phyloP scores from a whole-genome alignment of 2,329 filamentous ascomycete genomes.

The Scortechinia acanthostroma region DNA sequence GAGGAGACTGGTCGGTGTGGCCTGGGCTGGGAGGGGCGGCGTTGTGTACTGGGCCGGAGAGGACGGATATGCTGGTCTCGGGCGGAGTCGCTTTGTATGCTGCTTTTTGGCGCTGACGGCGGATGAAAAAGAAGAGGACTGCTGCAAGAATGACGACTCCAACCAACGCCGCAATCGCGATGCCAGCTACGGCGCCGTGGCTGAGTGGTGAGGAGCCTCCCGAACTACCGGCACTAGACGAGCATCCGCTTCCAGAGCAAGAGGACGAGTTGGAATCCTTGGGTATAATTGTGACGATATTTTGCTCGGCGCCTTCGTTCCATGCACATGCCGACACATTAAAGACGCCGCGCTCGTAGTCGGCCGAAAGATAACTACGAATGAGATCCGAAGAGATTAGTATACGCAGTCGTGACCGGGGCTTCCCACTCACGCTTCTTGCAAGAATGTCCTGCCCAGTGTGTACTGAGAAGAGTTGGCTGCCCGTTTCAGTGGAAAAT shows the following conservation, averaged over 20 bases:
- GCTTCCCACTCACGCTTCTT: slow-evolving; percentile 18
- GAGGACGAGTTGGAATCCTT: slow-evolving; percentile 7
- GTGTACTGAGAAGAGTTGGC: slow-evolving; percentile 22
- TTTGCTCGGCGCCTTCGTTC: slow-evolving; percentile 19
- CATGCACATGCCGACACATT: slow-evolving; percentile 26
- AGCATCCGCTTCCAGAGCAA: no score
- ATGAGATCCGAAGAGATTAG: no score
- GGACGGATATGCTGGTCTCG: slow-evolving; percentile 12
- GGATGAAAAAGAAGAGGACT: slow-evolving; percentile 7
- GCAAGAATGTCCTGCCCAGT: slow-evolving; percentile 21
- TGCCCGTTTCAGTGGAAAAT: slow-evolving; percentile 23
- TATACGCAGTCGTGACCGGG: background rate
- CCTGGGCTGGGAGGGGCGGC: slow-evolving; percentile 8
- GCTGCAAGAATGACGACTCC: slow-evolving; percentile 6
- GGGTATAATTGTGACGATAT: slow-evolving; percentile 18
- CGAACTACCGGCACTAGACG: background rate
- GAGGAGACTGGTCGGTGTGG: slow-evolving; percentile 11
- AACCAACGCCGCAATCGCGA: slow-evolving; percentile 10
- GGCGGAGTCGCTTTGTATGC: slow-evolving; percentile 7
- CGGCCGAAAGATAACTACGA: slow-evolving; percentile 21
- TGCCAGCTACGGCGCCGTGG: slow-evolving; percentile 13
- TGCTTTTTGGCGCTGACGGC: slow-evolving; percentile 11
- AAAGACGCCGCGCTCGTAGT: slow-evolving; percentile 29
- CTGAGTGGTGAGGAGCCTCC: slow-evolving; percentile 5
- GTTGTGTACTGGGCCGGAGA: slow-evolving; percentile 19